Conservation (phyloP, 306 rosid genomes). For the Prunus mongolica region DNA sequence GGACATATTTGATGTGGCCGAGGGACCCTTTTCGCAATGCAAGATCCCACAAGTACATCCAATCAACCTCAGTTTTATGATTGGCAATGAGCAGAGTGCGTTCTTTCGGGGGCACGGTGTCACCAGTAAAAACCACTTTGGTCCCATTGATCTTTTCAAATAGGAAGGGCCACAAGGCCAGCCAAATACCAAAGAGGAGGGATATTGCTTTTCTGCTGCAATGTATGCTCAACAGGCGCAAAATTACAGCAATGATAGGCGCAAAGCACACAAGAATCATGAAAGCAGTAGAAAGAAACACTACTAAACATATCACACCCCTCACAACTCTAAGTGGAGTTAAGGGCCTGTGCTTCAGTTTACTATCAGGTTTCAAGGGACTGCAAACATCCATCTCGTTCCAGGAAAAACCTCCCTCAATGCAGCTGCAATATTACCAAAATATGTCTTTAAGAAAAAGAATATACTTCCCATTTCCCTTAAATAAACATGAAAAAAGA, state of each 20-base stretch:
- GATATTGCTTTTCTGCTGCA: slow-evolving; percentile 71
- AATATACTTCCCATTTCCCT: background rate
- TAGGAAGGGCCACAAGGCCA: slow-evolving; percentile 82
- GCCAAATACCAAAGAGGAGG: slow-evolving; percentile 64
- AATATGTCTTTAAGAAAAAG: background rate
- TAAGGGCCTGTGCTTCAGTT: slow-evolving; percentile 58
- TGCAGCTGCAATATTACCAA: slow-evolving; percentile 37
- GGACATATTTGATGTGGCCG: slow-evolving; percentile 78
- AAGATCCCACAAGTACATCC: slow-evolving; percentile 99
- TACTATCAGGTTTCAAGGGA: slow-evolving; percentile 39
- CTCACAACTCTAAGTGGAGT: slow-evolving; percentile 61
- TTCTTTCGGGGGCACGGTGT: slow-evolving; percentile 61
- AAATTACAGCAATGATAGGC: slow-evolving; percentile 41
- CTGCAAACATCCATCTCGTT: slow-evolving; percentile 59
- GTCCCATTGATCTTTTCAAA: slow-evolving; percentile 84
- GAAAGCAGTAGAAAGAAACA: slow-evolving; percentile 82
- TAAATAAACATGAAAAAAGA: background rate
- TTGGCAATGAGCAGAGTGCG: slow-evolving; percentile 82
- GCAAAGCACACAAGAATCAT: slow-evolving; percentile 63
- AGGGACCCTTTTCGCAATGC: slow-evolving; percentile 77
- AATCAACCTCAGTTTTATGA: slow-evolving; percentile 96
- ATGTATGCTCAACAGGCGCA: slow-evolving; percentile 52
- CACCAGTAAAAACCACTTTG: slow-evolving; percentile 77
- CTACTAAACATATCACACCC: slow-evolving; percentile 72
- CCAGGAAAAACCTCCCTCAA: slow-evolving; percentile 37